Conservation (phyloP, 805 yeast genomes). For the Yarrowia sp. region DNA sequence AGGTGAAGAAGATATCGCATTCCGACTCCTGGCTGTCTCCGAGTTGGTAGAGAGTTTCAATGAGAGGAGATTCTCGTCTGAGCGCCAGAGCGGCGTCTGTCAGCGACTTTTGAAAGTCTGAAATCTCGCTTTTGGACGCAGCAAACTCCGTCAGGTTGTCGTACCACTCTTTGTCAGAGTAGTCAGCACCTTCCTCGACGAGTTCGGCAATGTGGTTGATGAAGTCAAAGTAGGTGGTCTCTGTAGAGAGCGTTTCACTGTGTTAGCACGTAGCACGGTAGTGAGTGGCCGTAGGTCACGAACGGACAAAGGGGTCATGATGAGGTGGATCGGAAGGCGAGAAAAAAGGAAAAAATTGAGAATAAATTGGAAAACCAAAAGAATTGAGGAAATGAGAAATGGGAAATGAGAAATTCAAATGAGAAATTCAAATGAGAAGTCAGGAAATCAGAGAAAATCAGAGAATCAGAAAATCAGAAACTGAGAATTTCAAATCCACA, state of each 20-base stretch:
- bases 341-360: too few relatives aligned
- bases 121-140: conserved; percentile 26
- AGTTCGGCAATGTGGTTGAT: conserved; percentile 2
- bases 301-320: background rate
- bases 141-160: conserved; percentile 31
- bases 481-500: too few relatives aligned
- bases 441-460: too few relatives aligned
- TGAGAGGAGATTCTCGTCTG: conserved; percentile 55
- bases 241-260: background rate
- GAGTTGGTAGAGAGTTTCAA: conserved; percentile 57
- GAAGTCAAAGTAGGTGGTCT: background rate
- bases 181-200: conserved; percentile 25
- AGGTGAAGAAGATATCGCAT: conserved; percentile 48
- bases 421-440: too few relatives aligned
- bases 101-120: conserved; percentile 27
- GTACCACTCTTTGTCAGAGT: conserved; percentile 27
- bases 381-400: too few relatives aligned
- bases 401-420: too few relatives aligned
- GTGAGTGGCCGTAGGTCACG: too few relatives aligned
- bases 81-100: conserved; percentile 47
- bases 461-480: too few relatives aligned
- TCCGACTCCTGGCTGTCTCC: conserved; percentile 42
- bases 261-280: too few relatives aligned
- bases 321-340: too few relatives aligned
- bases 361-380: too few relatives aligned